A percentile compares a stretch with the other conserved stretches of the same genome.
Evolutionary conservation across 2,329 filamentous ascomycete species (phyloP).

Genomic region (Pseudocercospora eumusae): DNA sequence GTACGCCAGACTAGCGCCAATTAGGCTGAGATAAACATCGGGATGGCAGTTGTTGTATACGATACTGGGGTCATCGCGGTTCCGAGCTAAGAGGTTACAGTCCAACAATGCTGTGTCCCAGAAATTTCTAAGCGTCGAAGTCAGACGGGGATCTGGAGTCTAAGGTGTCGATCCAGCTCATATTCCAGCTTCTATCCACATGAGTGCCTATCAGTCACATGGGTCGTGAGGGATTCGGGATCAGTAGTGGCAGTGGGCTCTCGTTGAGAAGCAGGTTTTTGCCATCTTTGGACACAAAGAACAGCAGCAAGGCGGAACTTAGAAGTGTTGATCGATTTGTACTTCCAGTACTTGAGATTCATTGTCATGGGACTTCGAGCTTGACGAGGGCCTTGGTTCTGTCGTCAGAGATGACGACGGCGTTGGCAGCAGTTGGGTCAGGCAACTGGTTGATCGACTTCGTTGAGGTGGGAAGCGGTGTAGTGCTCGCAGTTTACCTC

Average conservation of each 20-base stretch:
- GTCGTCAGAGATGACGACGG: slow-evolving; percentile 12
- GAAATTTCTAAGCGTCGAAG: neutral
- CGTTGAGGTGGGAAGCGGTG: neutral
- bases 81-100: slow-evolving; percentile 17
- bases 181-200: slow-evolving; percentile 6
- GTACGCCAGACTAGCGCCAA: slow-evolving; percentile 7
- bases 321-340: neutral
- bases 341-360: neutral
- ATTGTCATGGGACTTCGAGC: slow-evolving; percentile 16
- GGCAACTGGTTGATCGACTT: neutral
- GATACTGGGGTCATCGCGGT: slow-evolving; percentile 20
- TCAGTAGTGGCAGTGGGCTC: slow-evolving; percentile 14
- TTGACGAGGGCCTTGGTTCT: slow-evolving; percentile 16
- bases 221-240: slow-evolving; percentile 17
- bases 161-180: neutral
- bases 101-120: slow-evolving; percentile 11
- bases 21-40: slow-evolving; percentile 17
- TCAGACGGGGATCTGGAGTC: neutral
- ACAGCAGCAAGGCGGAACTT: slow-evolving; percentile 12
- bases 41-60: slow-evolving; percentile 21
- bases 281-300: slow-evolving; percentile 12
- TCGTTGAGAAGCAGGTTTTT: slow-evolving; percentile 18
- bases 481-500: neutral
- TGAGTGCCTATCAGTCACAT: slow-evolving; percentile 2
- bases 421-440: slow-evolving; percentile 8